A percentile compares a stretch with the other conserved stretches of the same genome.
These are phyloP conservation scores for Tetratostichococcus sp. DNA, from an alignment of 139 green algal genomes.

Conservation along the genomic window DNA sequence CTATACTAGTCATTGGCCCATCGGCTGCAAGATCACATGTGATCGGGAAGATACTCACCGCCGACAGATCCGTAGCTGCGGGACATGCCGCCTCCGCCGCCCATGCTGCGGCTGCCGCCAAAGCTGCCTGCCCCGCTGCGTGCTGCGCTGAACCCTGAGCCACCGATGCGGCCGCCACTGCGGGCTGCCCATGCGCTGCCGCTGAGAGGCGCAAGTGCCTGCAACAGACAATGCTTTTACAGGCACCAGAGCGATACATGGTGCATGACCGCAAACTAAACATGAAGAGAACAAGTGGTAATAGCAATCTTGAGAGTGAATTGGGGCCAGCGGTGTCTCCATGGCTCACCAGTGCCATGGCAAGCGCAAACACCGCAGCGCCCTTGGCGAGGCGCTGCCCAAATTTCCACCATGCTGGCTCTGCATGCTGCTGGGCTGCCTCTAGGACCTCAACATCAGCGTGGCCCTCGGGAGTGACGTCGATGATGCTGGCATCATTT, in stretches of 20 bases:
- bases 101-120: not conserved
- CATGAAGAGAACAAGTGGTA: too few relatives aligned
- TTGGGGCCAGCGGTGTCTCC: too few relatives aligned
- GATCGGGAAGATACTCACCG: not conserved
- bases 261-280: too few relatives aligned
- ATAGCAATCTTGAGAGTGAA: too few relatives aligned
- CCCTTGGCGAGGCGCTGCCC: slow-evolving; percentile 1
- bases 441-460: not conserved
- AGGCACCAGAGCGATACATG: not conserved
- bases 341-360: not conserved
- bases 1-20: too few relatives aligned
- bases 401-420: not conserved
- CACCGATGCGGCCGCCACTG: slow-evolving; percentile 40
- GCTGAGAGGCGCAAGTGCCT: slow-evolving; percentile 2
- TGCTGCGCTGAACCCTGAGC: slow-evolving; percentile 30
- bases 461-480: not conserved
- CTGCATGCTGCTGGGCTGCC: not conserved
- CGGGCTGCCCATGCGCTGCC: slow-evolving; percentile 31
- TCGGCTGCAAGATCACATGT: slow-evolving; percentile 4
- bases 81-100: not conserved
- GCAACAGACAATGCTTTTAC: not conserved
- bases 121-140: slow-evolving; percentile 1
- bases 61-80: not conserved
- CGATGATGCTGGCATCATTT: not conserved
- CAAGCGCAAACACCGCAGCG: not conserved